Evolutionary conservation across 495 filamentous ascomycete species (phyloP).

Genomic region (Penicillium lividum): DNA sequence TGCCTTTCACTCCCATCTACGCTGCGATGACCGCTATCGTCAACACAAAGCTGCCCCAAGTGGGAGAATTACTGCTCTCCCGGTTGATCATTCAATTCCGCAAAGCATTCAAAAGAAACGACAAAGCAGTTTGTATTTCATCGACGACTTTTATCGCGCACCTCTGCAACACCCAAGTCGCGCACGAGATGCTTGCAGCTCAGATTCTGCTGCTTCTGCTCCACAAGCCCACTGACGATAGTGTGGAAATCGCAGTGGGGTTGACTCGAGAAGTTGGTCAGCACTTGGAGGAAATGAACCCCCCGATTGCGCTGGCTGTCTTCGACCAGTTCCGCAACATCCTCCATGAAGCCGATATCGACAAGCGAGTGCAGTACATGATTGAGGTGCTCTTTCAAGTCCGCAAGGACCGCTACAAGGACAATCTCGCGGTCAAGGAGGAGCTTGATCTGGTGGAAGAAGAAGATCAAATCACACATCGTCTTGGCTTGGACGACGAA

Average conservation of each 20-base stretch:
- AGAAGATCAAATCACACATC: constrained; percentile 95
- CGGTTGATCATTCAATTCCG: constrained; percentile 89
- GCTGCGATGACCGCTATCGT: constrained; percentile 94
- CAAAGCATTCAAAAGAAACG: constrained; percentile 94
- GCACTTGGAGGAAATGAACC: constrained; percentile 91
- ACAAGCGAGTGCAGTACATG: constrained; percentile 97
- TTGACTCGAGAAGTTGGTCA: constrained; percentile 88
- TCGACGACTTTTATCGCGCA: constrained; percentile 94
- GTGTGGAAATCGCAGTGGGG: constrained; percentile 95
- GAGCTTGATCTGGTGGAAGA: constrained; percentile 96
- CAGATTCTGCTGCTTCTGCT: constrained; percentile 88
- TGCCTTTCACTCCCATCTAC: constrained; percentile 94
- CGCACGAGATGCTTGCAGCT: constrained; percentile 87
- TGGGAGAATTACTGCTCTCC: constrained; percentile 86
- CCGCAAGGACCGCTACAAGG: constrained; percentile 94
- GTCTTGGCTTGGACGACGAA: constrained; percentile 73
- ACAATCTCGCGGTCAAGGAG: constrained; percentile 85
- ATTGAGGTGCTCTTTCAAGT: constrained; percentile 98
- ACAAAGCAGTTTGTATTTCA: constrained; percentile 91
- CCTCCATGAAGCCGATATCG: constrained; percentile 91
- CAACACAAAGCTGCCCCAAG: constrained; percentile 94
- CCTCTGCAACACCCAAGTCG: constrained; percentile 91
- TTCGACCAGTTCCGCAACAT: constrained; percentile 96
- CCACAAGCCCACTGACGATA: constrained; percentile 94
- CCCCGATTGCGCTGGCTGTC: constrained; percentile 78